Evolutionary conservation across 1,284 basidiomycete genomes (phyloP).

Genomic region (Papiliotrema terrestris): DNA sequence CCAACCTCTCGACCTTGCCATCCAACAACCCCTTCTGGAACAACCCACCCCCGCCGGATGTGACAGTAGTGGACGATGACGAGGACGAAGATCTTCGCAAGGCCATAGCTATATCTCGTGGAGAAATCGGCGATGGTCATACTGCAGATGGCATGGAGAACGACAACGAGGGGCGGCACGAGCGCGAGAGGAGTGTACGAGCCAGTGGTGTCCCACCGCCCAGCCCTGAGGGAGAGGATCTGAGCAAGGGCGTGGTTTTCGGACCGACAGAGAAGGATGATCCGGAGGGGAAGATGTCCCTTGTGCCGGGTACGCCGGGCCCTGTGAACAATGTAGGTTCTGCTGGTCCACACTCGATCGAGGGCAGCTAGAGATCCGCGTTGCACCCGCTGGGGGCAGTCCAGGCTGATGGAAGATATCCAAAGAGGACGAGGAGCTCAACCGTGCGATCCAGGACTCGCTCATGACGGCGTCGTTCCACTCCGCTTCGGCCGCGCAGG

Average conservation of each 20-base stretch:
- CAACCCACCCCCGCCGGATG: slow-evolving; percentile 15
- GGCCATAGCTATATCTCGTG: slow-evolving; percentile 20
- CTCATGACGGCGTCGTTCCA: slow-evolving; percentile 46
- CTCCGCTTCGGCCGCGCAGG: slow-evolving; percentile 19
- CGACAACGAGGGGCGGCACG: slow-evolving; percentile 7
- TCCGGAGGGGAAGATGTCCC: slow-evolving; percentile 27
- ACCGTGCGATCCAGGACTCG: slow-evolving; percentile 42
- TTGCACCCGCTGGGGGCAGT: not conserved
- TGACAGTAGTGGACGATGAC: slow-evolving; percentile 11
- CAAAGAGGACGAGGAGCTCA: slow-evolving; percentile 31
- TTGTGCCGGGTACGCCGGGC: slow-evolving; percentile 13
- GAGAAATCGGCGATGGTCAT: not conserved
- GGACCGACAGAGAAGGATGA: slow-evolving; percentile 39
- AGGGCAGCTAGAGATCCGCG: no score
- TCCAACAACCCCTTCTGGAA: slow-evolving; percentile 25
- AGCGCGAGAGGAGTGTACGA: slow-evolving; percentile 34
- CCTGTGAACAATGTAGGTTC: not conserved
- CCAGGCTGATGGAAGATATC: not conserved
- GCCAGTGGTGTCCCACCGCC: slow-evolving; percentile 40
- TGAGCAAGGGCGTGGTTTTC: slow-evolving; percentile 18
- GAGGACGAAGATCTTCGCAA: slow-evolving; percentile 24
- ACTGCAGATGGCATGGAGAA: not conserved
- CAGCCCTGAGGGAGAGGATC: slow-evolving; percentile 20
- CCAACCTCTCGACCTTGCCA: slow-evolving; percentile 14
- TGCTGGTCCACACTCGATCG: no score